These are phyloP conservation scores for Cercospora canescens DNA, from an alignment of 2,329 filamentous ascomycete genomes.

Conservation along the genomic window DNA sequence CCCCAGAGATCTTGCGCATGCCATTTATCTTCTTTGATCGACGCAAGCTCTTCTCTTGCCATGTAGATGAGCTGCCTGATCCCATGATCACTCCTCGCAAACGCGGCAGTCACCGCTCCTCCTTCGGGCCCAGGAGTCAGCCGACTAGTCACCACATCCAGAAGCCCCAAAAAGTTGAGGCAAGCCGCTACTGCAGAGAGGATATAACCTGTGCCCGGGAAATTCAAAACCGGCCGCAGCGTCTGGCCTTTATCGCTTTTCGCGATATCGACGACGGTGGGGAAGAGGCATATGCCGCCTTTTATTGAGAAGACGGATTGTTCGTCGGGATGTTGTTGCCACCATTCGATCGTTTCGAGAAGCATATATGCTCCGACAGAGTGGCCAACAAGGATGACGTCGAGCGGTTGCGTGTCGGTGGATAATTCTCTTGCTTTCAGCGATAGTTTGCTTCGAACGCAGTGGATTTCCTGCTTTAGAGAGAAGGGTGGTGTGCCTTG, in stretches of 20 bases:
- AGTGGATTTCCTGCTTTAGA: constrained; percentile 40
- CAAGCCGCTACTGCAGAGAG: constrained; percentile 46
- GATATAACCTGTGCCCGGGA: constrained; percentile 20
- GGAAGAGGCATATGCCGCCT: constrained; percentile 45
- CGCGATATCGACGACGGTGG: constrained; percentile 49
- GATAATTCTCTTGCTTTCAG: constrained; percentile 10
- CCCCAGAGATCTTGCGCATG: constrained; percentile 64
- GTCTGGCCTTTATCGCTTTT: constrained; percentile 43
- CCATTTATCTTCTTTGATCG: constrained; percentile 59
- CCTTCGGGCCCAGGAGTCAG: constrained; percentile 32
- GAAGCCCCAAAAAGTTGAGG: constrained; percentile 39
- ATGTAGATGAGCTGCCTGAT: constrained; percentile 60
- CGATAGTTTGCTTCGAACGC: constrained; percentile 46
- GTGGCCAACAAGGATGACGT: constrained; percentile 47
- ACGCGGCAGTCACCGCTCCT: constrained; percentile 50
- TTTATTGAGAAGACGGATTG: constrained; percentile 22
- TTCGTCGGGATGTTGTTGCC: constrained; percentile 19
- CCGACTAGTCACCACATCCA: constrained; percentile 31
- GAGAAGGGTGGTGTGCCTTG: constrained; percentile 17
- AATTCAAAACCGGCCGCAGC: background rate
- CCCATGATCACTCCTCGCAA: constrained; percentile 51
- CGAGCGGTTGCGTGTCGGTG: constrained; percentile 8
- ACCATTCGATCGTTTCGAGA: constrained; percentile 38
- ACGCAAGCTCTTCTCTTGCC: constrained; percentile 58
- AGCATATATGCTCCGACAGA: constrained; percentile 49